A percentile compares a stretch with the other conserved stretches of the same genome.
Evolutionary conservation across 208 protist species (phyloP).

Genomic region (Naegleria gruberi): DNA sequence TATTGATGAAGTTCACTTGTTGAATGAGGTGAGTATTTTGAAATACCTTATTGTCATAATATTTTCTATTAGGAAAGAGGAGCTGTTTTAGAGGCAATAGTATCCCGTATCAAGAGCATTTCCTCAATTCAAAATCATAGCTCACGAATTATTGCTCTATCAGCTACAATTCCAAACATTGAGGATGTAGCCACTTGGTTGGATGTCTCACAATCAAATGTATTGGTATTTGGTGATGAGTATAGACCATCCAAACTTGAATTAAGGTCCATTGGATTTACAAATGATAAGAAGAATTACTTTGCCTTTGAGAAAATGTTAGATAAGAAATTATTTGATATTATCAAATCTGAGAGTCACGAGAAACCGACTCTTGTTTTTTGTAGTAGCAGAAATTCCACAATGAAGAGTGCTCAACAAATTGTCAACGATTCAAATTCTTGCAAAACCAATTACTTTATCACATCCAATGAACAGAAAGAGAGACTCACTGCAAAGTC

Average conservation of each 20-base stretch:
- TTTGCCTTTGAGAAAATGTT: conserved; percentile 79
- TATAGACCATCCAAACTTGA: conserved; percentile 69
- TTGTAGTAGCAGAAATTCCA: conserved; percentile 66
- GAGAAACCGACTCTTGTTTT: conserved; percentile 73
- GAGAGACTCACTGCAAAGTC: background rate
- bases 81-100: conserved; percentile 74
- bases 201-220: conserved; percentile 42
- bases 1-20: conserved; percentile 81
- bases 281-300: conserved; percentile 56
- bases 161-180: conserved; percentile 81
- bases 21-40: conserved; percentile 62
- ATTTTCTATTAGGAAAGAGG: conserved; percentile 43
- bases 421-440: conserved; percentile 43
- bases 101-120: conserved; percentile 75
- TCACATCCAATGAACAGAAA: conserved; percentile 25
- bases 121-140: conserved; percentile 30
- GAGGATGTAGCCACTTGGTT: conserved; percentile 76
- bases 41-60: background rate
- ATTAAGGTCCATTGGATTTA: conserved; percentile 58
- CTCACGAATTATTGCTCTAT: conserved; percentile 71
- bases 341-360: conserved; percentile 62
- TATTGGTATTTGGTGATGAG: conserved; percentile 54
- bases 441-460: conserved; percentile 25
- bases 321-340: conserved; percentile 65
- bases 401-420: conserved; percentile 53